phyloP scores from a whole-genome alignment of 2,329 filamentous ascomycete genomes.

The Trematosphaeria pertusa region DNA sequence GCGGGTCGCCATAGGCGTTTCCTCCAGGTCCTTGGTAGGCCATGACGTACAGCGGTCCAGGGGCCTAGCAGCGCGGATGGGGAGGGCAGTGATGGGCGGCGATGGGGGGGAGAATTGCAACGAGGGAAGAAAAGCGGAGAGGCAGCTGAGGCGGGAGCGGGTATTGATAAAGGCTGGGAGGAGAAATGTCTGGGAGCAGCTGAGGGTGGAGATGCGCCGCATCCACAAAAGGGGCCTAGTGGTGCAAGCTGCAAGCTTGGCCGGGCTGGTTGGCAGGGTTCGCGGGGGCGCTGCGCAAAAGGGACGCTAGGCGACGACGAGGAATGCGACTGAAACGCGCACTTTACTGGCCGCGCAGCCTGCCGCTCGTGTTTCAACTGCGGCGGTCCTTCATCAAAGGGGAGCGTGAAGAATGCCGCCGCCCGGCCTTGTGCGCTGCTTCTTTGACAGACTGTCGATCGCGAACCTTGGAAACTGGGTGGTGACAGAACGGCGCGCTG shows the following conservation, averaged over 20 bases:
- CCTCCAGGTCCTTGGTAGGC: slow-evolving; percentile 45
- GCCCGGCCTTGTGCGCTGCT: neutral
- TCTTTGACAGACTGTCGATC: neutral
- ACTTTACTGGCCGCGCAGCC: slow-evolving; percentile 26
- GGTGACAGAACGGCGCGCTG: slow-evolving; percentile 1
- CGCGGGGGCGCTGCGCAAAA: slow-evolving; percentile 5
- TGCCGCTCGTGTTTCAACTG: slow-evolving; percentile 16
- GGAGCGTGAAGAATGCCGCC: neutral
- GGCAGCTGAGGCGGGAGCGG: slow-evolving; percentile 12
- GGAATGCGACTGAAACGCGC: slow-evolving; percentile 29
- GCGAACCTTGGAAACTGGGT: neutral
- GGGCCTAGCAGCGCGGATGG: slow-evolving; percentile 26
- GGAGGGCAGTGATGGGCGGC: slow-evolving; percentile 17
- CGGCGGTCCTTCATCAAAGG: slow-evolving; percentile 29
- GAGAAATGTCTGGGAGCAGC: slow-evolving; percentile 28
- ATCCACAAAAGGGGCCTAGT: slow-evolving; percentile 9
- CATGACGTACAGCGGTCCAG: slow-evolving; percentile 44
- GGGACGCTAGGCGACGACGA: neutral
- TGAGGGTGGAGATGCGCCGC: slow-evolving; percentile 24
- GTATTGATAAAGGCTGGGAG: slow-evolving; percentile 29
- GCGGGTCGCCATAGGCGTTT: slow-evolving; percentile 42
- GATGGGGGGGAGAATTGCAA: slow-evolving; percentile 1
- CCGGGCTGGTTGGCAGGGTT: slow-evolving; percentile 10
- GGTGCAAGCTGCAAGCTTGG: neutral
- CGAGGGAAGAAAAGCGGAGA: slow-evolving; percentile 17